These are phyloP conservation scores for Astrothelium macrocarpum DNA, from an alignment of 495 filamentous ascomycete species.

Conservation along the genomic window DNA sequence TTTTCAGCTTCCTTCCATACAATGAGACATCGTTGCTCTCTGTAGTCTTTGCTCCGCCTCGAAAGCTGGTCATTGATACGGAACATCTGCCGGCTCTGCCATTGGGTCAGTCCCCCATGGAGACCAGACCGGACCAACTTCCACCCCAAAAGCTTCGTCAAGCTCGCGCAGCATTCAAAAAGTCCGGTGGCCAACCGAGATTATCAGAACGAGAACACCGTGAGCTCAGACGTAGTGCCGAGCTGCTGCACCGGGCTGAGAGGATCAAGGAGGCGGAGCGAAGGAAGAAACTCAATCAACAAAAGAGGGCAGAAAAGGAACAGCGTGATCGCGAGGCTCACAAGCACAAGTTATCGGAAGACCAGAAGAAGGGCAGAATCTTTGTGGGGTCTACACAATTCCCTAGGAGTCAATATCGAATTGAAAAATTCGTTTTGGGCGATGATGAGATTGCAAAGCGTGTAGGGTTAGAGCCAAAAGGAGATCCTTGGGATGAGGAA, in stretches of 20 bases:
- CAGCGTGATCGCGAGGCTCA: conserved; percentile 16
- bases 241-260: conserved; percentile 22
- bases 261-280: conserved; percentile 17
- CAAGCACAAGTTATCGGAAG: background rate
- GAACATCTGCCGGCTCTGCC: no score
- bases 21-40: no score
- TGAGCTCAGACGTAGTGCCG: conserved; percentile 17
- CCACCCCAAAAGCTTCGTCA: conserved; percentile 9
- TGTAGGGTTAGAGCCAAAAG: background rate
- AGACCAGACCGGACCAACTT: background rate
- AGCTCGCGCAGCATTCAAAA: conserved; percentile 21
- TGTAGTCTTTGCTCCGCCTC: no score
- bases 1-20: no score
- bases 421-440: background rate
- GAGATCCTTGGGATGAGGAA: conserved; percentile 18
- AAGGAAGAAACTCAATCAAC: conserved; percentile 14
- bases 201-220: conserved; percentile 19
- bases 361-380: background rate
- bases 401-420: background rate
- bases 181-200: conserved; percentile 13
- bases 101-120: background rate
- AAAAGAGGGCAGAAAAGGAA: conserved; percentile 19
- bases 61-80: no score
- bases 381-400: background rate
- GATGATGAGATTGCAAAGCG: background rate